Evolutionary conservation across 2,329 filamentous ascomycete genomes (phyloP).

Genomic region (Alternaria sp.): DNA sequence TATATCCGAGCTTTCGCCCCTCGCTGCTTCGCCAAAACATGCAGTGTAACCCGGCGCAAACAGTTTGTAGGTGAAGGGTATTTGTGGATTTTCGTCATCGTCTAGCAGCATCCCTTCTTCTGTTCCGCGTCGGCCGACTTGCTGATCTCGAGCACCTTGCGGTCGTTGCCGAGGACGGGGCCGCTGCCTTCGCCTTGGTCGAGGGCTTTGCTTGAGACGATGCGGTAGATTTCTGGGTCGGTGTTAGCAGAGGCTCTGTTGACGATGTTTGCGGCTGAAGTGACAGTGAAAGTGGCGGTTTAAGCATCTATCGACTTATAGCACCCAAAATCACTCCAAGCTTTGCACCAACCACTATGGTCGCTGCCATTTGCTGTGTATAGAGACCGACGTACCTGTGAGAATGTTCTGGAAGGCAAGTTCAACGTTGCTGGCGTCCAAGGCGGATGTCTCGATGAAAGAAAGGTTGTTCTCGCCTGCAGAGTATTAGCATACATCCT

Average conservation of each 20-base stretch:
- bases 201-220: conserved; percentile 96
- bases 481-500: background rate
- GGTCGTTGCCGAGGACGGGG: conserved; percentile 76
- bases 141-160: conserved; percentile 83
- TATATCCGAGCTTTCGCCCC: conserved; percentile 10
- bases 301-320: conserved; percentile 7
- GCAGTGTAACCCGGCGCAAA: conserved; percentile 24
- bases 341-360: conserved; percentile 1
- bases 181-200: conserved; percentile 85
- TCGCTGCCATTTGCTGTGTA: background rate
- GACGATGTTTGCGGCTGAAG: background rate
- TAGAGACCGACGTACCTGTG: conserved; percentile 75
- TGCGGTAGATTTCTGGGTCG: conserved; percentile 91
- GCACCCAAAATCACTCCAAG: background rate
- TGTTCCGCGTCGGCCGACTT: conserved; percentile 81
- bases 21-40: conserved; percentile 12
- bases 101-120: conserved; percentile 83
- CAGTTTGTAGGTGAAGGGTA: conserved; percentile 26
- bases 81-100: conserved; percentile 16
- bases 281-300: conserved; percentile 23
- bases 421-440: conserved; percentile 99
- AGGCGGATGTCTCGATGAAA: conserved; percentile 98
- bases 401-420: conserved; percentile 99
- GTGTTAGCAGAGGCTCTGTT: conserved; percentile 15
- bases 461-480: conserved; percentile 96